A percentile compares a stretch with the other conserved stretches of the same genome.
Evolutionary conservation across 768 basidiomycete genomes (phyloP).

Genomic region (Boletus vinaceobasis): DNA sequence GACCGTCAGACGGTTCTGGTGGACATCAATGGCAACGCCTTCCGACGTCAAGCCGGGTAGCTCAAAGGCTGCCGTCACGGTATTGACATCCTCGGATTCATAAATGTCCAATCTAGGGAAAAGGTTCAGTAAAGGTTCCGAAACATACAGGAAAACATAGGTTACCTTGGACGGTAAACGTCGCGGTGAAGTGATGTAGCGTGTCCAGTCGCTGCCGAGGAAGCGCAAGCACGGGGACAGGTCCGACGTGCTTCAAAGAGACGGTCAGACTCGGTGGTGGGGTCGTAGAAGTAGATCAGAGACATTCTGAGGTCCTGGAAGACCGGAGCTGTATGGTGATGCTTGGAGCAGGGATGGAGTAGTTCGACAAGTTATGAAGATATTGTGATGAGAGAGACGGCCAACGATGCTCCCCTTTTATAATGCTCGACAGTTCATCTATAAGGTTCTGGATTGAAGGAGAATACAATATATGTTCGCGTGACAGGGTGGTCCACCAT

Average conservation of each 20-base stretch:
- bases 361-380: neutral
- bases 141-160: too few species aligned
- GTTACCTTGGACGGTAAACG: slow-evolving; percentile 22
- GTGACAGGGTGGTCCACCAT: neutral
- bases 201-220: neutral
- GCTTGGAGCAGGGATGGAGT: neutral
- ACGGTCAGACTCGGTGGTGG: slow-evolving; percentile 1
- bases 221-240: neutral
- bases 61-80: slow-evolving; percentile 52
- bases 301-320: neutral
- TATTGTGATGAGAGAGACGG: neutral
- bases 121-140: neutral
- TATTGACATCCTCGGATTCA: slow-evolving; percentile 39
- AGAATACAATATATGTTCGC: neutral
- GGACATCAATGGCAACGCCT: slow-evolving; percentile 45
- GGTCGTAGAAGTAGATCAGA: slow-evolving; percentile 1
- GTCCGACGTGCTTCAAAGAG: slow-evolving; percentile 16
- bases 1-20: slow-evolving; percentile 45
- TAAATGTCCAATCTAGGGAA: slow-evolving; percentile 44
- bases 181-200: neutral
- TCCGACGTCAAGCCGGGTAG: slow-evolving; percentile 52
- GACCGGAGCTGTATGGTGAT: neutral
- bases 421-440: neutral
- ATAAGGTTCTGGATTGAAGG: neutral
- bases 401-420: neutral